Percentiles rank a stretch among this genome's conserved stretches.
Conservation (phyloP, 306 rosid species). For the Gynostemma pentaphyllum region DNA sequence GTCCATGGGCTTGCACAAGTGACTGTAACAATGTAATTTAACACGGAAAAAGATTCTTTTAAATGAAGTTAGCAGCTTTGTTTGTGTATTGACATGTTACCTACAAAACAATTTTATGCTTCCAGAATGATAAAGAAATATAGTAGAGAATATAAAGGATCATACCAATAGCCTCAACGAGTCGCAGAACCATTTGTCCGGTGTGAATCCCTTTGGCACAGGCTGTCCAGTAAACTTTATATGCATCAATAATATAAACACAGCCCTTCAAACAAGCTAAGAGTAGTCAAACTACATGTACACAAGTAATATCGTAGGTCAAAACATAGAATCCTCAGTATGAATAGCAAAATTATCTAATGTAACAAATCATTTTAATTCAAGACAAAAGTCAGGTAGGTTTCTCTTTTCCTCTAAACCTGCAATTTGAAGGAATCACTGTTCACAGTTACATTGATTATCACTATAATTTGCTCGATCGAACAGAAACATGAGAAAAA, state of each 20-base stretch:
- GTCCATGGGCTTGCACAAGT: neutral
- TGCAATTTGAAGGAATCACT: neutral
- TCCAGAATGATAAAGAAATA: neutral
- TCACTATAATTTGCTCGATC: neutral
- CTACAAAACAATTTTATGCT: neutral
- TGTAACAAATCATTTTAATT: neutral
- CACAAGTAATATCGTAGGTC: neutral
- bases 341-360: neutral
- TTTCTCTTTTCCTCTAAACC: neutral
- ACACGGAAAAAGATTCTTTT: neutral
- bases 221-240: constrained; percentile 80
- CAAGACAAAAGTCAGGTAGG: neutral
- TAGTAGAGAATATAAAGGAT: neutral
- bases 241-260: constrained; percentile 64
- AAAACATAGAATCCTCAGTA: neutral
- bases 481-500: neutral
- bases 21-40: neutral
- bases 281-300: constrained; percentile 9
- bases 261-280: constrained; percentile 57
- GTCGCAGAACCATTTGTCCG: constrained; percentile 77
- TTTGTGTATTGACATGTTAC: no score
- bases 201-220: constrained; percentile 86
- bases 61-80: neutral
- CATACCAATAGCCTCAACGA: constrained; percentile 95
- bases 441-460: neutral